These are phyloP conservation scores for Tetrahymena elliotti DNA, from an alignment of 73 alveolate species.

Conservation along the genomic window DNA sequence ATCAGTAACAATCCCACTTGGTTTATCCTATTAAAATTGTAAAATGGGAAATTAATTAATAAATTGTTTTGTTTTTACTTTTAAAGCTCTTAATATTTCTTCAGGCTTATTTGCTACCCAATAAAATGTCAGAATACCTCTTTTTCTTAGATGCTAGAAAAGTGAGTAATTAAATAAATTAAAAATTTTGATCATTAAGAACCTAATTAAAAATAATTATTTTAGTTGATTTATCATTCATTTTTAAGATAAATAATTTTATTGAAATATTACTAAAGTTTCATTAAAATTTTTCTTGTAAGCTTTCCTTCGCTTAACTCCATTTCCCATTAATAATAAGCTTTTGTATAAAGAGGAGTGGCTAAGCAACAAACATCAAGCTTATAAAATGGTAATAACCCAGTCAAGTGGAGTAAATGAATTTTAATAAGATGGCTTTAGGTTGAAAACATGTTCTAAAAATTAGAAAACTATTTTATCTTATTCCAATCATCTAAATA, in stretches of 20 bases:
- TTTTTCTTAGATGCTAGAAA: neutral
- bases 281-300: neutral
- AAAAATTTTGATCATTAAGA: neutral
- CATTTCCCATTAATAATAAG: neutral
- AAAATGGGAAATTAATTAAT: neutral
- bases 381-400: neutral
- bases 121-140: neutral
- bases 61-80: neutral
- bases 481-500: neutral
- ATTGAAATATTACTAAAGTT: neutral
- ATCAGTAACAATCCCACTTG: neutral
- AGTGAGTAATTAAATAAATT: neutral
- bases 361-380: neutral
- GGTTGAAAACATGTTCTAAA: neutral
- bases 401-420: neutral
- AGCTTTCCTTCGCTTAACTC: neutral
- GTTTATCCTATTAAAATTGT: neutral
- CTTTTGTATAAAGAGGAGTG: neutral
- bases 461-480: neutral
- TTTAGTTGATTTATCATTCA: neutral
- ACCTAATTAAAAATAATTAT: neutral
- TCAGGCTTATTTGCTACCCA: neutral
- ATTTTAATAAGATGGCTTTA: neutral
- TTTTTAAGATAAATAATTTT: neutral
- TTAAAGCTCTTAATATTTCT: neutral